Percentiles rank a stretch among this genome's conserved stretches.
Evolutionary conservation across 768 basidiomycete species (phyloP).

Genomic region (Cyathus striatus): DNA sequence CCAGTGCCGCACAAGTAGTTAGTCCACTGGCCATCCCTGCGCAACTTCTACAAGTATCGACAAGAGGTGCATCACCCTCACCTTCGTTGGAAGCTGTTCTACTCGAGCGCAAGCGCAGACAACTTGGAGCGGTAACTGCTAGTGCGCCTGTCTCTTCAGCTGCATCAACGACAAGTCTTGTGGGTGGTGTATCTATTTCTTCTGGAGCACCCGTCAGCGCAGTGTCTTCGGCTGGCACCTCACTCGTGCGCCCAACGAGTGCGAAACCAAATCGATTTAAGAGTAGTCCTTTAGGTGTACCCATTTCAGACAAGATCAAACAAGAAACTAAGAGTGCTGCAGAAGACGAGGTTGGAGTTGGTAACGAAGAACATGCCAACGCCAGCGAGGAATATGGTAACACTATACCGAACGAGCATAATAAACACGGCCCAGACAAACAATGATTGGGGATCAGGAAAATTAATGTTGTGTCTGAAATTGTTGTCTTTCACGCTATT

Average conservation of each 20-base stretch:
- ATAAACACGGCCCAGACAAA: neutral
- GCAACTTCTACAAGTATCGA: conserved; percentile 8
- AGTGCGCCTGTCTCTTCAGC: neutral
- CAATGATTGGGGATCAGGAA: too few species aligned
- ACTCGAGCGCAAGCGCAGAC: conserved; percentile 59
- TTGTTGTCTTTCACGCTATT: too few species aligned
- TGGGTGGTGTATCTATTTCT: conserved; percentile 3
- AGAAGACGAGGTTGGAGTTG: conserved; percentile 10
- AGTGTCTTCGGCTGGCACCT: conserved; percentile 4
- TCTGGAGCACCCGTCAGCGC: conserved; percentile 7
- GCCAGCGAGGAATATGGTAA: conserved; percentile 14
- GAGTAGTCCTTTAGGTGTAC: conserved; percentile 61
- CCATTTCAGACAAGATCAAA: conserved; percentile 47
- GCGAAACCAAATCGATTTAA: conserved; percentile 61
- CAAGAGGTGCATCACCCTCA: conserved; percentile 41
- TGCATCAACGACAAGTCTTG: neutral
- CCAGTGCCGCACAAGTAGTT: neutral
- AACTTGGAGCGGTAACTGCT: conserved; percentile 12
- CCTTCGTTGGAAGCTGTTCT: conserved; percentile 64
- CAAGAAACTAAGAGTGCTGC: conserved; percentile 16
- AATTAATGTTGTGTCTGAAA: too few species aligned
- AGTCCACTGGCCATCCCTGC: neutral
- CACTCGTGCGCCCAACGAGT: conserved; percentile 8
- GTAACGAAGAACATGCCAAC: conserved; percentile 6
- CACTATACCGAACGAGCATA: neutral